Percentiles rank a stretch among this genome's conserved stretches.
Evolutionary conservation across 2,329 filamentous ascomycete species (phyloP).

Genomic region (Cladobotryum protrusum): DNA sequence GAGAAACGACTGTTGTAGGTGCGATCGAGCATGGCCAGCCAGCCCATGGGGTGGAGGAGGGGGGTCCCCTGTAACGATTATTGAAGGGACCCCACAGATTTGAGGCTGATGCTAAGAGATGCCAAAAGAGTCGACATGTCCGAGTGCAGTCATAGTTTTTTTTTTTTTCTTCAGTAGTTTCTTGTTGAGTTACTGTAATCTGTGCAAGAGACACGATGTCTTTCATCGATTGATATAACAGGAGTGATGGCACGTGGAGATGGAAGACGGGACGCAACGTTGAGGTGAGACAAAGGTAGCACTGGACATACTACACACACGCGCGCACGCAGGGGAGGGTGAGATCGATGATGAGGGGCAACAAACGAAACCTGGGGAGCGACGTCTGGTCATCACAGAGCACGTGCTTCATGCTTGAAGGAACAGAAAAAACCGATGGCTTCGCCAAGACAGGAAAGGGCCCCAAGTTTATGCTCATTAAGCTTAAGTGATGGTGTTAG

Average conservation of each 20-base stretch:
- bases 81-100: neutral
- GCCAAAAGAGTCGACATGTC: no score
- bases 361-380: neutral
- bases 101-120: neutral
- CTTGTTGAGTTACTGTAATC: no score
- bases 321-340: neutral
- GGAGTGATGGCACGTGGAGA: no score
- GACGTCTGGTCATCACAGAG: neutral
- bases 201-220: no score
- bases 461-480: conserved; percentile 8
- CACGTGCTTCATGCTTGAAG: conserved; percentile 6
- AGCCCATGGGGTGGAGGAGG: neutral
- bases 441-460: conserved; percentile 4
- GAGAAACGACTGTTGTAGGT: neutral
- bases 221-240: no score
- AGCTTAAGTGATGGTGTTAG: conserved; percentile 6
- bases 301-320: no score
- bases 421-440: neutral
- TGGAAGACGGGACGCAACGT: no score
- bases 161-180: no score
- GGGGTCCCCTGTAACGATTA: neutral
- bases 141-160: no score
- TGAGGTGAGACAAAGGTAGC: no score
- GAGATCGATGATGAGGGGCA: neutral
- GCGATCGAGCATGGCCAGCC: neutral